Percentiles rank a stretch among this genome's conserved stretches.
Evolutionary conservation across 257 asterid species (phyloP).

Genomic region (Rhazya stricta): DNA sequence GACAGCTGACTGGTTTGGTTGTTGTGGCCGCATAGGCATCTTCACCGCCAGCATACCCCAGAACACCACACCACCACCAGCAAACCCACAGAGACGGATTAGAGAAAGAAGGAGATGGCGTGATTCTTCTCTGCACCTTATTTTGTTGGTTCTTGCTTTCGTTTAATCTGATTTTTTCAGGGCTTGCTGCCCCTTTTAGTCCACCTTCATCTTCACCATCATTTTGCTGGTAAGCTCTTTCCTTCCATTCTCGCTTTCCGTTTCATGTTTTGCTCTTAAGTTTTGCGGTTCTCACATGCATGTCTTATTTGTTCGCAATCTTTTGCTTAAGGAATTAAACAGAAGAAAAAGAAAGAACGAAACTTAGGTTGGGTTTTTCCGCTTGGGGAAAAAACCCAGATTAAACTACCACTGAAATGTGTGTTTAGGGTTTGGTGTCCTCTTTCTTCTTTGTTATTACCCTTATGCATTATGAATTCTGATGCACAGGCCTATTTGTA

Average conservation of each 20-base stretch:
- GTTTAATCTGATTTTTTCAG: conserved; percentile 8
- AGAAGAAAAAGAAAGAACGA: background rate
- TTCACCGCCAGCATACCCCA: background rate
- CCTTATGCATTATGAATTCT: background rate
- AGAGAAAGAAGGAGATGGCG: background rate
- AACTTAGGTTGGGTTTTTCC: background rate
- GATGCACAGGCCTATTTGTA: background rate
- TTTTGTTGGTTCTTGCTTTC: background rate
- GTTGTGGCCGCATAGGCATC: background rate
- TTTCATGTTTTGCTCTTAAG: background rate
- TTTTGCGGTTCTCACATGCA: background rate
- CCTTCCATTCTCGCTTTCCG: background rate
- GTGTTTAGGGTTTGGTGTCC: background rate
- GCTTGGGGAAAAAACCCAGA: background rate
- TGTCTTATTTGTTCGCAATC: background rate
- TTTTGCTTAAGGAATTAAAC: background rate
- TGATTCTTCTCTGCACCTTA: background rate
- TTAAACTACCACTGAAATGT: background rate
- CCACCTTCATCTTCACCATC: conserved; percentile 16
- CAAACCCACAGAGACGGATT: background rate
- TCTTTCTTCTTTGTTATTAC: background rate
- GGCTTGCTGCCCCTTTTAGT: conserved; percentile 17
- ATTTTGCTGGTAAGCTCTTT: conserved; percentile 23
- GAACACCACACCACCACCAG: background rate
- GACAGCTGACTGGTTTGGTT: background rate